These are phyloP conservation scores for Parathielavia hyrcaniae DNA, from an alignment of 495 filamentous ascomycete genomes.

Conservation along the genomic window DNA sequence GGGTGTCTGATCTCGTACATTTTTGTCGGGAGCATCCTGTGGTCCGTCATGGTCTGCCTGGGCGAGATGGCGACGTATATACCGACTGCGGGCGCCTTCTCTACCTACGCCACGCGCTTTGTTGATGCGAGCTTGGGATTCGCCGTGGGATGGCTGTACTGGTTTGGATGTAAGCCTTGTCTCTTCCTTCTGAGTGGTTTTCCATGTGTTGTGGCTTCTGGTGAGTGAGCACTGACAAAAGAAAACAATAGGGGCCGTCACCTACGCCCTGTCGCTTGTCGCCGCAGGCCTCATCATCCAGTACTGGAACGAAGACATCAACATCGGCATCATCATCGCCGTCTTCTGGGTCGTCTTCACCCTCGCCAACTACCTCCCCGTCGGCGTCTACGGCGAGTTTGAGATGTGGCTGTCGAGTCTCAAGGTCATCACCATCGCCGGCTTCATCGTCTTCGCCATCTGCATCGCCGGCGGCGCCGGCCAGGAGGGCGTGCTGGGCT, in stretches of 20 bases:
- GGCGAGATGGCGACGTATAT: conserved; percentile 73
- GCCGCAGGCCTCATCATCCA: conserved; percentile 69
- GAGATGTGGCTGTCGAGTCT: conserved; percentile 69
- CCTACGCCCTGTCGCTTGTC: conserved; percentile 68
- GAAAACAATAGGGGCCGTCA: conserved; percentile 42
- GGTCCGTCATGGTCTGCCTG: conserved; percentile 51
- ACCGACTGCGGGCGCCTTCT: conserved; percentile 69
- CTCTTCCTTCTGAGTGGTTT: background rate
- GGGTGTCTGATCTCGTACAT: conserved; percentile 63
- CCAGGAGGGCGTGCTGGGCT: conserved; percentile 60
- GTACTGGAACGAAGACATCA: conserved; percentile 57
- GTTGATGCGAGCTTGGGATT: conserved; percentile 70
- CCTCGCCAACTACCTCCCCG: conserved; percentile 59
- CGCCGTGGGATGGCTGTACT: conserved; percentile 65
- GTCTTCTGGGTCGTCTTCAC: conserved; percentile 68
- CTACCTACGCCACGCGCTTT: conserved; percentile 65
- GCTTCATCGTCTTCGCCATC: conserved; percentile 60
- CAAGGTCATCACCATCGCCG: conserved; percentile 70
- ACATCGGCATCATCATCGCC: conserved; percentile 64
- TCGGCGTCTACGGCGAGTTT: conserved; percentile 63
- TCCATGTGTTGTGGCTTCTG: background rate
- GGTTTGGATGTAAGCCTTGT: conserved; percentile 37
- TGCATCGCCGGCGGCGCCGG: conserved; percentile 63
- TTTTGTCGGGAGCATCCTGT: conserved; percentile 61
- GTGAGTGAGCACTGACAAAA: conserved; percentile 7